Percentiles rank a stretch among this genome's conserved stretches.
These are phyloP conservation scores for Pestalotiopsis sp. DNA, from an alignment of 2,329 filamentous ascomycete genomes.

Conservation along the genomic window DNA sequence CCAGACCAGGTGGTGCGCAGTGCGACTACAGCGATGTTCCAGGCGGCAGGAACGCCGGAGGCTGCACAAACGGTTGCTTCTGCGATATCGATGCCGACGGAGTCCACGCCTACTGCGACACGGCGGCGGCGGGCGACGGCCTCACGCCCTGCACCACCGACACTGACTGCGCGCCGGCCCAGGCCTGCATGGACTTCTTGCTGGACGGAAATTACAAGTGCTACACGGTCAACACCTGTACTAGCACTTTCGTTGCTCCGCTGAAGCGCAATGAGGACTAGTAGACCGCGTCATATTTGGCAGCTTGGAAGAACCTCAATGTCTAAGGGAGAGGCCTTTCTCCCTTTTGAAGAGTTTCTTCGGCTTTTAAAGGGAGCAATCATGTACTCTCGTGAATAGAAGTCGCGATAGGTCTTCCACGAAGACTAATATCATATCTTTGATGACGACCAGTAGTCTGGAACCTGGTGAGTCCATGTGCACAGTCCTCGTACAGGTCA, in stretches of 20 bases:
- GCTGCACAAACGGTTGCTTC: not conserved
- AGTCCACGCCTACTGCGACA: too few species aligned
- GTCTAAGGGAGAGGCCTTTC: not conserved
- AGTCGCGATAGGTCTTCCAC: not conserved
- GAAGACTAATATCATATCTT: not conserved
- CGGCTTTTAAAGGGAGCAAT: not conserved
- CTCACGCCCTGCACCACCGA: too few species aligned
- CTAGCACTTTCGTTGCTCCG: too few species aligned
- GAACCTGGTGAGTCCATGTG: not conserved
- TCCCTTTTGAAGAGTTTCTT: not conserved
- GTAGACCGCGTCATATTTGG: too few species aligned
- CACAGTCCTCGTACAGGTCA: not conserved
- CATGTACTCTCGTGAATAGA: not conserved
- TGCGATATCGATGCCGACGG: too few species aligned
- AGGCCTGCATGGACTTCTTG: too few species aligned
- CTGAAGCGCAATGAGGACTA: too few species aligned
- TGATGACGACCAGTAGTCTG: not conserved
- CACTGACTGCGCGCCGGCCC: too few species aligned
- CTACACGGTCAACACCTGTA: too few species aligned
- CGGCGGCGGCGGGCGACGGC: too few species aligned
- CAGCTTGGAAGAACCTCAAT: not conserved
- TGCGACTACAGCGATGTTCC: not conserved
- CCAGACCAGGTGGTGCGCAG: not conserved
- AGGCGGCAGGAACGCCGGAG: too few species aligned
- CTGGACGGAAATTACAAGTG: too few species aligned